Conservation (phyloP, 129 eudicot genomes). For the Kitagawia praeruptora region DNA sequence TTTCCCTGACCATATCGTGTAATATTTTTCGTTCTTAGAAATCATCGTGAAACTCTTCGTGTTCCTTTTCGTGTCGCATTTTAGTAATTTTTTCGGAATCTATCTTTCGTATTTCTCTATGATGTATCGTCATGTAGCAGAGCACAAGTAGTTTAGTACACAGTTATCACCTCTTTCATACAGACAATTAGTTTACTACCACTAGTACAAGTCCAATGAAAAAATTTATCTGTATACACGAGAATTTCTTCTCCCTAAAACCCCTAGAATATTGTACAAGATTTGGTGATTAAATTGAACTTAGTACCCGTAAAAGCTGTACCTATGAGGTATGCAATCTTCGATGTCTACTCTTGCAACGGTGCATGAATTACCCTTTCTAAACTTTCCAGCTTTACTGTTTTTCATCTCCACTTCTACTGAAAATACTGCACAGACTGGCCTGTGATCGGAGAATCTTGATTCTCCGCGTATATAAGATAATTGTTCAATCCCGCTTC, state of each 20-base stretch:
- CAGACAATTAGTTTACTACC: not conserved
- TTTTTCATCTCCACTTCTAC: conserved; percentile 47
- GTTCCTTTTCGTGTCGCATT: too few species aligned
- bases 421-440: conserved; percentile 60
- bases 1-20: too few species aligned
- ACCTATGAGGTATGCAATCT: conserved; percentile 36
- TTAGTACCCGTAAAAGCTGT: conserved; percentile 36
- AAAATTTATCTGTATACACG: not conserved
- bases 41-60: too few species aligned
- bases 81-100: too few species aligned
- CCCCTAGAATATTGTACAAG: not conserved
- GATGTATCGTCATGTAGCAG: too few species aligned
- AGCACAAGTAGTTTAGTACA: not conserved
- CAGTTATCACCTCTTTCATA: not conserved
- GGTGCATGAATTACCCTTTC: conserved; percentile 58
- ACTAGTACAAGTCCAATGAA: conserved; percentile 8
- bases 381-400: conserved; percentile 20
- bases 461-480: conserved; percentile 58
- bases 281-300: not conserved
- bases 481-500: conserved; percentile 51
- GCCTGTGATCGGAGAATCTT: conserved; percentile 75
- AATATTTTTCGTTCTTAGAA: too few species aligned
- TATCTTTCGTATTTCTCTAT: too few species aligned
- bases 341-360: conserved; percentile 28
- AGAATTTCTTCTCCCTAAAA: not conserved